These are phyloP conservation scores for Sugiyamaella qingdaonensis DNA, from an alignment of 805 yeast species.

Conservation along the genomic window DNA sequence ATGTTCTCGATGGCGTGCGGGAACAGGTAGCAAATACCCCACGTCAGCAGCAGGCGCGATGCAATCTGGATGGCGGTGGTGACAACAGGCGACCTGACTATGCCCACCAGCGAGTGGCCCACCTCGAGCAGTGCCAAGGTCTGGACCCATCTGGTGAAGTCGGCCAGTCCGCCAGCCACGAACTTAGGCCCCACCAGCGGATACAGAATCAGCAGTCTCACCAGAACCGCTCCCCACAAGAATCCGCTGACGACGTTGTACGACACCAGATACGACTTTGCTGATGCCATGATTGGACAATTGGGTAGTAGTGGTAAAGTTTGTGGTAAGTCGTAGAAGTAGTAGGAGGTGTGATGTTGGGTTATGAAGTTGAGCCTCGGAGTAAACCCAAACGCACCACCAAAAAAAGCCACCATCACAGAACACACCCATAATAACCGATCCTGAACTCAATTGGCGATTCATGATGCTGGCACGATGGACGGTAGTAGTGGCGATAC, in stretches of 20 bases:
- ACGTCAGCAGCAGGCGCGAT: slow-evolving; percentile 75
- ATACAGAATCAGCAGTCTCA: slow-evolving; percentile 39
- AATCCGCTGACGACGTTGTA: slow-evolving; percentile 53
- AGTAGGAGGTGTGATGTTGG: background rate
- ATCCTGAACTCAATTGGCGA: background rate
- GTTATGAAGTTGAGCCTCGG: background rate
- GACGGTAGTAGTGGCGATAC: background rate
- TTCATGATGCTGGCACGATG: background rate
- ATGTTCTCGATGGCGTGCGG: slow-evolving; percentile 59
- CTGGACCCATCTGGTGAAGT: slow-evolving; percentile 64
- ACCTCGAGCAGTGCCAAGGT: slow-evolving; percentile 77
- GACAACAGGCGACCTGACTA: slow-evolving; percentile 77
- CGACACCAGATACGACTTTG: slow-evolving; percentile 35
- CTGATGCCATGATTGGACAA: too few relatives aligned
- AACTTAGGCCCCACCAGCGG: slow-evolving; percentile 58
- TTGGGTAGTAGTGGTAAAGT: too few relatives aligned
- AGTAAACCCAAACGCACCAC: background rate
- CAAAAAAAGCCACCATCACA: too few relatives aligned
- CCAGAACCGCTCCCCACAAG: slow-evolving; percentile 51
- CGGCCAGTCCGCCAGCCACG: slow-evolving; percentile 56
- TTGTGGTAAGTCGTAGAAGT: too few relatives aligned
- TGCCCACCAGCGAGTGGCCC: slow-evolving; percentile 69
- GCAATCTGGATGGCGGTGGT: slow-evolving; percentile 87
- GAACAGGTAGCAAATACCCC: slow-evolving; percentile 73
- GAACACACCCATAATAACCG: too few relatives aligned